A percentile compares a stretch with the other conserved stretches of the same genome.
These are phyloP conservation scores for Leersia perrieri DNA, from an alignment of 176 grass and related monocot species.

Conservation along the genomic window DNA sequence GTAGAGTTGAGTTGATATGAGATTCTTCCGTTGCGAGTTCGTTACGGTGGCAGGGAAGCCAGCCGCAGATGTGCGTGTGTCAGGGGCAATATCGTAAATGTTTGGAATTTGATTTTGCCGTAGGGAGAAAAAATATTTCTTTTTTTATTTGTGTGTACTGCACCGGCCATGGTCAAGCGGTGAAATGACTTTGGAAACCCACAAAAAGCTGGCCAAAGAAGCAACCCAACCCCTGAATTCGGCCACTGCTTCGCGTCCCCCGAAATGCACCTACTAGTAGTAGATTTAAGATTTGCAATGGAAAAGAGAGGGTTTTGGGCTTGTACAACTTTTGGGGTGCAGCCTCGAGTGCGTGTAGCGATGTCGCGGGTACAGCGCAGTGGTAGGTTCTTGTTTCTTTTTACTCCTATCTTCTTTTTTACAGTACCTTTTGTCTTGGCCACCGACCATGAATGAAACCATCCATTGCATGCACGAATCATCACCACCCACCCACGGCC, in stretches of 20 bases:
- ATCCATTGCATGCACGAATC: neutral
- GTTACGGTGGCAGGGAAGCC: slow-evolving; percentile 23
- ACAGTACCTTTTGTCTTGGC: neutral
- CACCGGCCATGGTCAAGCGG: slow-evolving; percentile 46
- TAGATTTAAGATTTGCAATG: too few species aligned
- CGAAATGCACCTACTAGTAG: neutral
- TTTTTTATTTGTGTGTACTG: neutral
- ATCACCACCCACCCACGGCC: neutral
- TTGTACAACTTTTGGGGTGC: neutral
- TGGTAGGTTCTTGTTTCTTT: neutral
- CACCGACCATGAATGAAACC: slow-evolving; percentile 21
- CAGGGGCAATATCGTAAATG: slow-evolving; percentile 5
- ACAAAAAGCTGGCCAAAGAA: slow-evolving; percentile 25
- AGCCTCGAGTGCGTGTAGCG: slow-evolving; percentile 24
- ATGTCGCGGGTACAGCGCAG: neutral
- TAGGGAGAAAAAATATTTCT: neutral
- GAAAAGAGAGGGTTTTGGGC: too few species aligned
- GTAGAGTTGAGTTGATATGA: too few species aligned
- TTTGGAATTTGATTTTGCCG: neutral
- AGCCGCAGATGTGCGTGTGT: neutral
- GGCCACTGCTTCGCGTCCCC: slow-evolving; percentile 22
- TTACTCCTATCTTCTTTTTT: neutral
- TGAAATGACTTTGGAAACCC: slow-evolving; percentile 19
- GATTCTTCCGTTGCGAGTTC: slow-evolving; percentile 5
- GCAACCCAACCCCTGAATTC: neutral